Percentiles rank a stretch among this genome's conserved stretches.
These are phyloP conservation scores for Lantana camara DNA, from an alignment of 257 asterid genomes.

Conservation along the genomic window DNA sequence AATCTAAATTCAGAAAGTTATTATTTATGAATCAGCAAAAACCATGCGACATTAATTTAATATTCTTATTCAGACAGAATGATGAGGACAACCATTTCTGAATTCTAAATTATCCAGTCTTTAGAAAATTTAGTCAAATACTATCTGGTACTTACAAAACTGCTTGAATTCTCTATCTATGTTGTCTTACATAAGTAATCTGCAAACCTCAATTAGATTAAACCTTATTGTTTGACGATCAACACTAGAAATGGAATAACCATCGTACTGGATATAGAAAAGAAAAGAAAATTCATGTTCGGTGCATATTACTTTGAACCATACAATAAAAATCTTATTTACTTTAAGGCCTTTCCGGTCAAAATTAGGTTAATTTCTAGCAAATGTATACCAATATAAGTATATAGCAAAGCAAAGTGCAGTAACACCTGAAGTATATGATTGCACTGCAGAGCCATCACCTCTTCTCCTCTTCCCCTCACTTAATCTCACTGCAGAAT, in stretches of 20 bases:
- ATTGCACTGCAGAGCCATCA: constrained; percentile 35
- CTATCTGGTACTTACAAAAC: not conserved
- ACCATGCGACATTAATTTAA: constrained; percentile 1
- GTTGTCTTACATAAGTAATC: constrained; percentile 11
- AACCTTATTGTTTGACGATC: not conserved
- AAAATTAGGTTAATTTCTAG: constrained; percentile 1
- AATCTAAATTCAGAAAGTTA: constrained; percentile 3
- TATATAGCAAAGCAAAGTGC: constrained; percentile 1
- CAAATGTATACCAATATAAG: not conserved
- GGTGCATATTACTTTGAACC: not conserved
- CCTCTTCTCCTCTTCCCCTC: constrained; percentile 62
- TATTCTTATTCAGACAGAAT: not conserved
- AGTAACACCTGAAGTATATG: constrained; percentile 51
- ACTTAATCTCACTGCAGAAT: constrained; percentile 62
- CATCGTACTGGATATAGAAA: not conserved
- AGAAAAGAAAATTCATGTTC: constrained; percentile 1
- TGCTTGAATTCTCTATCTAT: not conserved
- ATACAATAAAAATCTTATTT: constrained; percentile 6
- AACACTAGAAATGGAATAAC: not conserved
- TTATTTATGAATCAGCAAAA: not conserved
- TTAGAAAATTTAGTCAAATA: not conserved
- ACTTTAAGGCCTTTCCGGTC: not conserved
- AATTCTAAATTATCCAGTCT: constrained; percentile 7
- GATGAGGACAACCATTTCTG: not conserved
- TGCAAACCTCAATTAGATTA: constrained; percentile 1